Evolutionary conservation across 2,329 filamentous ascomycete genomes (phyloP).

Genomic region (Plectosphaerella sp.): DNA sequence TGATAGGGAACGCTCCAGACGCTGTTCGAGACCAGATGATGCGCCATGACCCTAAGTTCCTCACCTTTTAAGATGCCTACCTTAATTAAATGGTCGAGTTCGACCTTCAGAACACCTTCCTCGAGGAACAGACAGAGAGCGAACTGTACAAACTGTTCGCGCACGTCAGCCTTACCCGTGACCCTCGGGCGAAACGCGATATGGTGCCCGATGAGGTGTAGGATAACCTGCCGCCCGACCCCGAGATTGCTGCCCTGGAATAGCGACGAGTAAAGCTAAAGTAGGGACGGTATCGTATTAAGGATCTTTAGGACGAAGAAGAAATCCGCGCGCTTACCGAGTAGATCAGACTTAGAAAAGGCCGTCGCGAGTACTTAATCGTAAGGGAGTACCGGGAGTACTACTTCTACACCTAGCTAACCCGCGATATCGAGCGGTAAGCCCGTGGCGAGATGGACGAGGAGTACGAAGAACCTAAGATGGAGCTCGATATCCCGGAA

Average conservation of each 20-base stretch:
- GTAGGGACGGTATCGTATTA: conserved; percentile 16
- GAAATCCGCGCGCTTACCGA: conserved; percentile 17
- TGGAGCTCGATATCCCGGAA: conserved; percentile 14
- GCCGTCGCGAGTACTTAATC: conserved; percentile 9
- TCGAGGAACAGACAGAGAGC: conserved; percentile 16
- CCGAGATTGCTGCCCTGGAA: conserved; percentile 18
- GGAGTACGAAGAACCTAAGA: conserved; percentile 13
- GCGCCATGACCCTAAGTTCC: conserved; percentile 19
- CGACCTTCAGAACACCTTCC: conserved; percentile 22
- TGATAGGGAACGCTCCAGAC: conserved; percentile 17
- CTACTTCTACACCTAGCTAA: conserved; percentile 21
- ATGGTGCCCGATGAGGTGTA: conserved; percentile 24
- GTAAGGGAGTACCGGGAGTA: conserved; percentile 15
- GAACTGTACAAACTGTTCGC: conserved; percentile 14
- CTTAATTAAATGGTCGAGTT: conserved; percentile 23
- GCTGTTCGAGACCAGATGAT: conserved; percentile 22
- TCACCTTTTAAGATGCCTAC: conserved; percentile 20
- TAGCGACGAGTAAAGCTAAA: conserved; percentile 16
- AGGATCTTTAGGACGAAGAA: conserved; percentile 14
- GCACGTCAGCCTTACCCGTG: conserved; percentile 19
- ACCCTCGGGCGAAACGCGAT: conserved; percentile 19
- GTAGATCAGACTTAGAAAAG: conserved; percentile 15
- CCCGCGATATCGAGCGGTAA: conserved; percentile 21
- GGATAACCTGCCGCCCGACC: conserved; percentile 17
- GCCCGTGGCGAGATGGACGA: conserved; percentile 14